phyloP scores from a whole-genome alignment of 768 basidiomycete genomes.

The Peribolospora baueri region DNA sequence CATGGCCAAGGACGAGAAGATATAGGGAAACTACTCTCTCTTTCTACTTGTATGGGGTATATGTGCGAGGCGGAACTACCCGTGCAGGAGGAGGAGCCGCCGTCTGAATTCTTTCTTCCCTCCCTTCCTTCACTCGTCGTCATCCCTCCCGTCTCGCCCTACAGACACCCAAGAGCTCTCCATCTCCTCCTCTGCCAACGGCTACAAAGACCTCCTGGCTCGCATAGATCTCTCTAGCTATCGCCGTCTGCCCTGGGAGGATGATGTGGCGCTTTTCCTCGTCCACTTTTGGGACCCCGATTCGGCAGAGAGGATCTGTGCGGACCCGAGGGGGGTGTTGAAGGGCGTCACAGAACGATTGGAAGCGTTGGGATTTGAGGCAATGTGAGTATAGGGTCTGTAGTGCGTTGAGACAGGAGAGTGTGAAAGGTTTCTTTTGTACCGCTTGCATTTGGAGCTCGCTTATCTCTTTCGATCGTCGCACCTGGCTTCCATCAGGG shows the following conservation, averaged over 20 bases:
- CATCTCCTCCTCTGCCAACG: slow-evolving; percentile 76
- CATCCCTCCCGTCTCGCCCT: not conserved
- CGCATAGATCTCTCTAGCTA: slow-evolving; percentile 64
- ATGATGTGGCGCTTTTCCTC: slow-evolving; percentile 77
- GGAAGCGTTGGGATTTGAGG: slow-evolving; percentile 29
- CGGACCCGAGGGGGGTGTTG: slow-evolving; percentile 68
- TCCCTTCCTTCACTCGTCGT: not conserved
- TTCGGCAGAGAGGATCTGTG: slow-evolving; percentile 46
- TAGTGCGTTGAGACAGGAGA: slow-evolving; percentile 10
- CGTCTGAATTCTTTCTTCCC: too few species aligned
- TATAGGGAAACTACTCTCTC: not conserved
- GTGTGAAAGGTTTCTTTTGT: not conserved
- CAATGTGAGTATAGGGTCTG: slow-evolving; percentile 20
- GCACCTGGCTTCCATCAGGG: slow-evolving; percentile 9
- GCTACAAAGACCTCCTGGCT: slow-evolving; percentile 72
- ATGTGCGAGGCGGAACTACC: too few species aligned
- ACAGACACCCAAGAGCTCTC: slow-evolving; percentile 48
- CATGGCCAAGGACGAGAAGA: not conserved
- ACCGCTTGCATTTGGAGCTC: not conserved
- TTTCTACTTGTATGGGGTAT: too few species aligned
- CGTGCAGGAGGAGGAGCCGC: too few species aligned
- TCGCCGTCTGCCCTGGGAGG: slow-evolving; percentile 76
- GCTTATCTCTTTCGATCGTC: not conserved
- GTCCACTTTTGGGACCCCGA: slow-evolving; percentile 74
- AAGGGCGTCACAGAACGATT: slow-evolving; percentile 32